Evolutionary conservation across 805 yeast species (phyloP), one percentile per base, ranked within the genome.

Genomic region (Cyberlindnera mrakii): DNA sequence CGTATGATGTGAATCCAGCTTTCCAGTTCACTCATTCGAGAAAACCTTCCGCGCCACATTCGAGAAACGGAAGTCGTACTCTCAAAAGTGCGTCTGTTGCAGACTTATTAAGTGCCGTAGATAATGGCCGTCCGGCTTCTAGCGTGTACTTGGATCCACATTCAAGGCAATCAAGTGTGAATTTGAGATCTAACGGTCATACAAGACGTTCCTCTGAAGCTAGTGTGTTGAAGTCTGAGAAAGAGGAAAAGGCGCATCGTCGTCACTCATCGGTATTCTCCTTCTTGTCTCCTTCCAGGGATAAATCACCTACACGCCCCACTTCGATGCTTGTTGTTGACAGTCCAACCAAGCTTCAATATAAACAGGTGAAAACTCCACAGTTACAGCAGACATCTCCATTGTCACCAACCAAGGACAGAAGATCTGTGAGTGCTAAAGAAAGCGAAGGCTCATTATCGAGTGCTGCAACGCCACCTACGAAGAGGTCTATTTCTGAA

Each of bases 251-350:
- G 35, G 57, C 60, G 30, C 85, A 80, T 55, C 74, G 75, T 53
- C 72, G 86, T 48, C 80, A 77, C 46, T 78, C 85, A 0, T 79
- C 86, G 0, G 62, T 80, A 32, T 70, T 79, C 45, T 74, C 78
- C 41, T 79, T 76, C 49, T 58, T 76, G 48, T 58, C 54, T 1
- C 48, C 45, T 25, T 45, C 47, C 9, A 36, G 42, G 14, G 48
- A 42, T 27, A 35, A 43, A 2, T 40, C 45, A 15, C 25, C 46
- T 13, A 41, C 48, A 6, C 48, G 56, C 37, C 52, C 50, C 14
- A 39, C 37, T 4, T 50, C 56, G 3, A 42, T 45, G 13, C 38
- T 50, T 17, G 33, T 40, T 35, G 40, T 40, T 2, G 50, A 47
- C 14, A 41, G 45, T 27, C 49, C 50, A 35, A 35, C 45, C 30